These are phyloP conservation scores for Chamaecyparis obtusa DNA, from an alignment of 75 land plant species.

Conservation along the genomic window DNA sequence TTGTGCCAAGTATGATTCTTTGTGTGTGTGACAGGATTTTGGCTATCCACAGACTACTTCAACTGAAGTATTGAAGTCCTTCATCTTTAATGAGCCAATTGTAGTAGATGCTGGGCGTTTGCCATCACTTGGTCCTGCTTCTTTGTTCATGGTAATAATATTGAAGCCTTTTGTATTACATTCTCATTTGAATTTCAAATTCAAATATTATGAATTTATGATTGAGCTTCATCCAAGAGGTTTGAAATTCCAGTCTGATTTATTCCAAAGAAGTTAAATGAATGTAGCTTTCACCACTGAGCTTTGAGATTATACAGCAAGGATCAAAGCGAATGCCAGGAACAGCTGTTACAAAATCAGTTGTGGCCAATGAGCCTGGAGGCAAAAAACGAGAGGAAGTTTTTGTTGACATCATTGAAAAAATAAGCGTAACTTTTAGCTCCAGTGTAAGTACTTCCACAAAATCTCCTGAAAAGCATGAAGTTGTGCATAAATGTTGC, in stretches of 20 bases:
- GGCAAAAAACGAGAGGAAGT: slow-evolving; percentile 94
- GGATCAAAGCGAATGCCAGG: slow-evolving; percentile 96
- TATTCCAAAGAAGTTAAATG: background rate
- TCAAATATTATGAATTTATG: background rate
- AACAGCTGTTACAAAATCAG: slow-evolving; percentile 96
- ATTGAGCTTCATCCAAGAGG: background rate
- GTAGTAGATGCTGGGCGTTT: slow-evolving; percentile 77
- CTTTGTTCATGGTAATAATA: slow-evolving; percentile 78
- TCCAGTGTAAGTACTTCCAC: slow-evolving; percentile 85
- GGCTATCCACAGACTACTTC: slow-evolving; percentile 98
- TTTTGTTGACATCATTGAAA: slow-evolving; percentile 96
- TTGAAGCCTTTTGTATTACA: background rate
- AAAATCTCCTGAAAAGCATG: background rate
- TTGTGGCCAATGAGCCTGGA: slow-evolving; percentile 91
- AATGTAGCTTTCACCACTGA: slow-evolving; percentile 18
- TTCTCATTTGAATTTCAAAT: background rate
- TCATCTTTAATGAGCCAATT: slow-evolving; percentile 94
- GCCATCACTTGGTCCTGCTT: slow-evolving; percentile 88
- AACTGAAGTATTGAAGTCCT: slow-evolving; percentile 88
- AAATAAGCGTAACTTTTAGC: slow-evolving; percentile 95
- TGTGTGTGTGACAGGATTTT: slow-evolving; percentile 63
- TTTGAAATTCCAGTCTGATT: slow-evolving; percentile 9
- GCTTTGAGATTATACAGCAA: slow-evolving; percentile 68
- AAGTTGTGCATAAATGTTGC: background rate
- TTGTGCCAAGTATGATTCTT: background rate